Percentiles rank a stretch among this genome's conserved stretches.
phyloP scores from a whole-genome alignment of 208 protist species.

The Porcisia hertigi region DNA sequence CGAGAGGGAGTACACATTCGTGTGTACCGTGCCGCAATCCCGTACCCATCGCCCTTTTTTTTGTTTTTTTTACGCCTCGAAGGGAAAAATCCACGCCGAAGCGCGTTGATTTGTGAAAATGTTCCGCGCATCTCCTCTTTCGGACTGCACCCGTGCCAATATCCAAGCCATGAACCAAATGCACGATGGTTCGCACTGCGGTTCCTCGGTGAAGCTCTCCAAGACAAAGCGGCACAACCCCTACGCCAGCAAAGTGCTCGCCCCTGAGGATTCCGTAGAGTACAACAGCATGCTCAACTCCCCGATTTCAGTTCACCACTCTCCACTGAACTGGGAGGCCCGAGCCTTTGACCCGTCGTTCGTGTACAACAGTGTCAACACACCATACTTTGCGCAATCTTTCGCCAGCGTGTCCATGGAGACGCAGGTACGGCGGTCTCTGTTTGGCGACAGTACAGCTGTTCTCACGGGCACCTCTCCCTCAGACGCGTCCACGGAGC shows the following conservation, averaged over 20 bases:
- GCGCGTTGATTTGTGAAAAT: slow-evolving; percentile 8
- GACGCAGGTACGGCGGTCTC: slow-evolving; percentile 13
- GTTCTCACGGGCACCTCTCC: background rate
- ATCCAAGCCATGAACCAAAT: slow-evolving; percentile 62
- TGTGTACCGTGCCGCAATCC: background rate
- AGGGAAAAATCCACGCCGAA: background rate
- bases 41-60: background rate
- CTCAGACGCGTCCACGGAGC: slow-evolving; percentile 1
- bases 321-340: slow-evolving; percentile 32
- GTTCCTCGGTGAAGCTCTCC: slow-evolving; percentile 12
- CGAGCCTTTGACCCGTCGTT: slow-evolving; percentile 24
- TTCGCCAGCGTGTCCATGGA: slow-evolving; percentile 20
- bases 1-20: no score
- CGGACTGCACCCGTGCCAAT: slow-evolving; percentile 65
- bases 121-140: slow-evolving; percentile 30
- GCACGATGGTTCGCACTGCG: slow-evolving; percentile 13
- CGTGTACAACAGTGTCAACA: slow-evolving; percentile 28
- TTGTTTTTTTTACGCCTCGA: no score
- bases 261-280: slow-evolving; percentile 40
- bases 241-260: slow-evolving; percentile 52
- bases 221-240: slow-evolving; percentile 59
- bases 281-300: slow-evolving; percentile 28
- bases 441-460: slow-evolving; percentile 22
- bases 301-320: slow-evolving; percentile 18
- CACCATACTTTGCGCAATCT: slow-evolving; percentile 21